phyloP scores from a whole-genome alignment of 805 yeast genomes.

The Schwanniomyces pseudopolymorphus region DNA sequence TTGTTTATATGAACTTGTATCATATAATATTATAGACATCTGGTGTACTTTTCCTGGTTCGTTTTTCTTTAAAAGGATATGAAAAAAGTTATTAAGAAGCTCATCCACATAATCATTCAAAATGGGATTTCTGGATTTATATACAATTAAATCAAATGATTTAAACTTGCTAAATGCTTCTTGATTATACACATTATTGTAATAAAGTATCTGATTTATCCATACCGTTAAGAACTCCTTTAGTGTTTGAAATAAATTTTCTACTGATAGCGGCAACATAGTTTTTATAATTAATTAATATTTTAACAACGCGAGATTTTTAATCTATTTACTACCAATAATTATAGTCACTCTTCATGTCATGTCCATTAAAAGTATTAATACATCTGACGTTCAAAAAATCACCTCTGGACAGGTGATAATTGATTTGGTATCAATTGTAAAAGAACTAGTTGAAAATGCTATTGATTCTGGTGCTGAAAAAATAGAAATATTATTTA shows the following conservation, averaged over 20 bases:
- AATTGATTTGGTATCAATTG: constrained; percentile 69
- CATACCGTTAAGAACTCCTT: constrained; percentile 51
- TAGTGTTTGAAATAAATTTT: constrained; percentile 31
- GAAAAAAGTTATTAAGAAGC: constrained; percentile 7
- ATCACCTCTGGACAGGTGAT: constrained; percentile 95
- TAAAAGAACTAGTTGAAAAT: constrained; percentile 86
- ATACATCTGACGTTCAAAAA: constrained; percentile 57
- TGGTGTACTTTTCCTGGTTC: constrained; percentile 27
- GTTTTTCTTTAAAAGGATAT: constrained; percentile 5
- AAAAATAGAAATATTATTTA: constrained; percentile 64
- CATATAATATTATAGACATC: constrained; percentile 38
- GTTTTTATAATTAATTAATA: neutral
- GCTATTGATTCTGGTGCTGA: constrained; percentile 76
- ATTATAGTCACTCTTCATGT: constrained; percentile 8
- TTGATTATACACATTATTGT: constrained; percentile 52
- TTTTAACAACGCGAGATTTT: neutral
- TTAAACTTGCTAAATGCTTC: constrained; percentile 46
- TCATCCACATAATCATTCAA: constrained; percentile 44
- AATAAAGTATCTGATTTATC: constrained; percentile 55
- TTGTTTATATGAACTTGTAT: constrained; percentile 25
- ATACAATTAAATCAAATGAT: constrained; percentile 43
- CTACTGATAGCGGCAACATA: constrained; percentile 19
- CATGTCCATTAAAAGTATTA: constrained; percentile 26
- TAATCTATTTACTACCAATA: neutral
- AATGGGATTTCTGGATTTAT: constrained; percentile 46